These are phyloP conservation scores for Angomonas desouzai DNA, from an alignment of 208 protist species.

Conservation along the genomic window DNA sequence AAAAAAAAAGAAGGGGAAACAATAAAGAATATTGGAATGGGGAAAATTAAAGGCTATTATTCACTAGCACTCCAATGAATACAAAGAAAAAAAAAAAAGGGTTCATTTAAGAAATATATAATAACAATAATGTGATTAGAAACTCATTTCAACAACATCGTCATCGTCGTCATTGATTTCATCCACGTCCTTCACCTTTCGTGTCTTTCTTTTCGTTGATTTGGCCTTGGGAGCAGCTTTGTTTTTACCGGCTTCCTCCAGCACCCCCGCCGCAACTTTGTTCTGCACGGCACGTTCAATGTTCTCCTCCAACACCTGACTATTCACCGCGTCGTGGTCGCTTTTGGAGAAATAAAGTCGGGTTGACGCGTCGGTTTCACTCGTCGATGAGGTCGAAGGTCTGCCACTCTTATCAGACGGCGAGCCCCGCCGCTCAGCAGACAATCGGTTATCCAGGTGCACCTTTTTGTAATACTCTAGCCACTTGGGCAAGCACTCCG, in stretches of 20 bases:
- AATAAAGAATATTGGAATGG: background rate
- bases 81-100: constrained; percentile 10
- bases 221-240: background rate
- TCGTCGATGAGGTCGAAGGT: too few species aligned
- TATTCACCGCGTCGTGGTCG: background rate
- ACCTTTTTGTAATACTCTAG: constrained; percentile 62
- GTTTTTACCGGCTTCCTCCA: background rate
- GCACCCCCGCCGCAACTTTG: too few species aligned
- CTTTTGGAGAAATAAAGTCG: background rate
- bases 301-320: background rate
- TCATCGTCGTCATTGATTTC: background rate
- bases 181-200: background rate
- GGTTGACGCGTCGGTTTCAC: background rate
- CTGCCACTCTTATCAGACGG: too few species aligned
- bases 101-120: background rate
- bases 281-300: background rate
- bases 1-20: constrained; percentile 9
- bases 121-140: background rate
- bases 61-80: constrained; percentile 1
- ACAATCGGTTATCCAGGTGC: constrained; percentile 33
- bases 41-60: background rate
- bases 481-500: constrained; percentile 55
- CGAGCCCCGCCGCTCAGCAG: background rate
- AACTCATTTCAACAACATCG: background rate
- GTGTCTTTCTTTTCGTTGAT: background rate